Percentiles rank a stretch among this genome's conserved stretches.
These are phyloP conservation scores for Isabelozyma pseudorhagii DNA, from an alignment of 805 yeast genomes.

Conservation along the genomic window DNA sequence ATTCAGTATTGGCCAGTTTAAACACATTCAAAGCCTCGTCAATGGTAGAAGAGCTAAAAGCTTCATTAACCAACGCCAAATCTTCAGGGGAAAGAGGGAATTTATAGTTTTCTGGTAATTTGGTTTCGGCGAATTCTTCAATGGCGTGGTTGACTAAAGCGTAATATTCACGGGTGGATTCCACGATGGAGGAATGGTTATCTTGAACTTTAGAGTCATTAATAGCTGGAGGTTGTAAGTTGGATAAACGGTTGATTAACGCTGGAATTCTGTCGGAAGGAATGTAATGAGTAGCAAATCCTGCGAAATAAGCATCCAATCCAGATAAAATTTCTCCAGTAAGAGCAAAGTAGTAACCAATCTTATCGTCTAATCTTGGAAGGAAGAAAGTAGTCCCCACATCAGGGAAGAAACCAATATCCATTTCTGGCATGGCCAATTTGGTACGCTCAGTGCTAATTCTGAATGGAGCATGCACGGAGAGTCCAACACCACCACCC, in stretches of 20 bases:
- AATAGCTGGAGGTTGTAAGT: constrained; percentile 45
- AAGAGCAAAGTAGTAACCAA: constrained; percentile 82
- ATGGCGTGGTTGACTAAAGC: constrained; percentile 66
- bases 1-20: constrained; percentile 53
- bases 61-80: constrained; percentile 61
- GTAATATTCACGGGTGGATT: constrained; percentile 38
- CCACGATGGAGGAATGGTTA: constrained; percentile 14
- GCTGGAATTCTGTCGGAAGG: constrained; percentile 61
- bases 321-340: constrained; percentile 82
- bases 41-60: constrained; percentile 54
- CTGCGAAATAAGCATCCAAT: constrained; percentile 74
- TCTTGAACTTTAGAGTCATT: constrained; percentile 24
- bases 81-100: constrained; percentile 57
- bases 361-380: constrained; percentile 74
- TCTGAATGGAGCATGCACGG: constrained; percentile 89
- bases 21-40: constrained; percentile 58
- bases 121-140: constrained; percentile 68
- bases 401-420: constrained; percentile 94
- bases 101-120: constrained; percentile 59
- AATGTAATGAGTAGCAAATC: constrained; percentile 89
- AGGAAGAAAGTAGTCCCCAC: constrained; percentile 92
- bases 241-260: constrained; percentile 63
- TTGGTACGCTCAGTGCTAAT: constrained; percentile 88
- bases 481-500: constrained; percentile 97
- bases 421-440: constrained; percentile 97